A percentile compares a stretch with the other conserved stretches of the same genome.
Evolutionary conservation across 441 rosid genomes (phyloP).

Genomic region (Codiaeum variegatum): DNA sequence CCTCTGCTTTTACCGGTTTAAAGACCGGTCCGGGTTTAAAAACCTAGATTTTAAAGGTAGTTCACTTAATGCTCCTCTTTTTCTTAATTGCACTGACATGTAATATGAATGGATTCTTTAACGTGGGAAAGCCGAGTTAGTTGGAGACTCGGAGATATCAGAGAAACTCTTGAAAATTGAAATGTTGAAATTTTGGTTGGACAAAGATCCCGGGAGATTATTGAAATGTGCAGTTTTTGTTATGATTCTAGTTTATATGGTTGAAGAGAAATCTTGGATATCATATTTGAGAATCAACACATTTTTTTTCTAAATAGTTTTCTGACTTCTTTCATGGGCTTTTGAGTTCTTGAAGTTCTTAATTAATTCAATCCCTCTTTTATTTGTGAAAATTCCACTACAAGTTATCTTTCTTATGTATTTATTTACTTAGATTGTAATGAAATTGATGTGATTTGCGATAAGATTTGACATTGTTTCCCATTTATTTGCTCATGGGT

Average conservation of each 20-base stretch:
- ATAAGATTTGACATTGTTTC: neutral
- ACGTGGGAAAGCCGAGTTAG: neutral
- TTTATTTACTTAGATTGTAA: conserved; percentile 6
- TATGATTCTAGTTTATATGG: neutral
- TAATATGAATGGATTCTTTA: neutral
- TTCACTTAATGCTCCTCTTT: neutral
- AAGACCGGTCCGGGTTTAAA: too few relatives aligned
- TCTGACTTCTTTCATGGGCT: neutral
- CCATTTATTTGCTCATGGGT: neutral
- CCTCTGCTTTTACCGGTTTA: too few relatives aligned
- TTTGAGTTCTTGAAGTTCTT: neutral
- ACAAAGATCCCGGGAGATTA: neutral
- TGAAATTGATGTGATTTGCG: neutral
- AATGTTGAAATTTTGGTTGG: neutral
- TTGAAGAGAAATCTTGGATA: neutral
- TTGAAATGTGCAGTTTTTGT: neutral
- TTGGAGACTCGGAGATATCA: neutral
- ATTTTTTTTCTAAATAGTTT: neutral
- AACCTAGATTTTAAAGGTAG: neutral
- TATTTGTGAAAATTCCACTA: neutral
- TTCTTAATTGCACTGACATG: neutral
- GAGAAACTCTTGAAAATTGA: neutral
- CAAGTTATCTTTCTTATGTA: neutral
- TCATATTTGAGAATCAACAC: neutral
- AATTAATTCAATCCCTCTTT: neutral